Evolutionary conservation across 805 yeast genomes (phyloP).

Genomic region (Grigorovia jiainica): DNA sequence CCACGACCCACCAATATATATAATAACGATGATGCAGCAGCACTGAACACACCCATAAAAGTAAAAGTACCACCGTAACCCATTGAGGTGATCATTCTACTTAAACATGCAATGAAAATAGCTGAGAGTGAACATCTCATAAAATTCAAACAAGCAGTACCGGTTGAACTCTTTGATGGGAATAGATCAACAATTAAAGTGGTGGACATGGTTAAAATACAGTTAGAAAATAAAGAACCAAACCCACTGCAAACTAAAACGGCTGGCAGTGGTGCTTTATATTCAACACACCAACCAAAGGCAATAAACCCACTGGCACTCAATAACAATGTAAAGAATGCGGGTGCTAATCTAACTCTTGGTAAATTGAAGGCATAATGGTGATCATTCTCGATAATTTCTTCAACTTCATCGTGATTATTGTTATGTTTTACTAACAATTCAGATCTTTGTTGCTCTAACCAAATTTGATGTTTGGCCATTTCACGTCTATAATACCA

Average conservation of each 20-base stretch:
- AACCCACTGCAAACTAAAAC: constrained; percentile 51
- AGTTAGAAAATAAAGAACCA: constrained; percentile 49
- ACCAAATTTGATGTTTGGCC: constrained; percentile 16
- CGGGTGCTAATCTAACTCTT: constrained; percentile 43
- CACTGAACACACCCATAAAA: constrained; percentile 47
- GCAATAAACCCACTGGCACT: constrained; percentile 35
- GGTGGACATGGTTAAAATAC: constrained; percentile 46
- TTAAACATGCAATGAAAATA: constrained; percentile 55
- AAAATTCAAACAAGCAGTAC: constrained; percentile 64
- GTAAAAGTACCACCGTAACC: constrained; percentile 72
- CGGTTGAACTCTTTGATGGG: constrained; percentile 63
- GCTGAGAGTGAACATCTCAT: constrained; percentile 69
- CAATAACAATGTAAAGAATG: constrained; percentile 33
- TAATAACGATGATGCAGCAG: not conserved
- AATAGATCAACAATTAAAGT: constrained; percentile 70
- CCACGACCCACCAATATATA: constrained; percentile 1
- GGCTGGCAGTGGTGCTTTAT: constrained; percentile 38
- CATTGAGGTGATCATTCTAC: constrained; percentile 48
- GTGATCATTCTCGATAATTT: constrained; percentile 16
- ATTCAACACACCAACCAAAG: constrained; percentile 68
- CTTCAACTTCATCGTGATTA: constrained; percentile 12
- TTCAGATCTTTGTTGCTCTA: constrained; percentile 9
- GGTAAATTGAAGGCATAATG: constrained; percentile 43
- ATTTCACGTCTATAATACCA: constrained; percentile 26
- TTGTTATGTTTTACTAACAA: constrained; percentile 13